These are phyloP conservation scores for Umbellularia californica DNA, from an alignment of 164 flowering plant genomes.

Conservation along the genomic window DNA sequence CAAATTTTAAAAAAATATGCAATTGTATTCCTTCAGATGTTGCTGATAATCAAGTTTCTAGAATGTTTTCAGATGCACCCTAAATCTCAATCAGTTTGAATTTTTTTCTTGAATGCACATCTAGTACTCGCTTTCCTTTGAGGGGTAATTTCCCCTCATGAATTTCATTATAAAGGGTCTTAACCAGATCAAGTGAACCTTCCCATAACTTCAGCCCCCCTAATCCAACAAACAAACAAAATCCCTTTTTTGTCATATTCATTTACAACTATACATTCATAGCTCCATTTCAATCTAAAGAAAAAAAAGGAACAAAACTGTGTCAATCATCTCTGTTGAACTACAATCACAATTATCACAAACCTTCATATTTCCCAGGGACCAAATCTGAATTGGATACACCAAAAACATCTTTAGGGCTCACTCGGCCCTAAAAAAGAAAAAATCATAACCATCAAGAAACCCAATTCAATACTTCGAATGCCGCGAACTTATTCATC, in stretches of 20 bases:
- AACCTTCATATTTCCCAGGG: constrained; percentile 97
- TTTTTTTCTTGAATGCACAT: too few species aligned
- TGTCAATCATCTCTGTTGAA: neutral
- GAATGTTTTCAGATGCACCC: too few species aligned
- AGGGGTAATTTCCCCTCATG: constrained; percentile 44
- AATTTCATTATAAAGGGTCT: constrained; percentile 52
- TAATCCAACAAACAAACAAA: constrained; percentile 11
- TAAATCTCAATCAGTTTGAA: too few species aligned
- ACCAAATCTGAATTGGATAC: constrained; percentile 85
- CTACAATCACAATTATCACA: neutral
- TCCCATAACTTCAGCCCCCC: constrained; percentile 99
- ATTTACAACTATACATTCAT: neutral
- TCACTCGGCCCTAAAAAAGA: constrained; percentile 71
- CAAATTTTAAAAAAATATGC: too few species aligned
- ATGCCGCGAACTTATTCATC: neutral
- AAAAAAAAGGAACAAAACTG: neutral
- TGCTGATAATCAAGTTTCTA: too few species aligned
- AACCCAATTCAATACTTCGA: neutral
- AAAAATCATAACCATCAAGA: neutral
- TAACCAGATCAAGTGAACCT: constrained; percentile 82
- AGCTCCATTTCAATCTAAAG: neutral
- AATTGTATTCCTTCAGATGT: too few species aligned
- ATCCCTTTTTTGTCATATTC: neutral
- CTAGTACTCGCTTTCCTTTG: constrained; percentile 70
- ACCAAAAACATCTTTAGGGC: constrained; percentile 70